These are phyloP conservation scores for Cercospora berteroae DNA, from an alignment of 2,329 filamentous ascomycete genomes.

Conservation along the genomic window DNA sequence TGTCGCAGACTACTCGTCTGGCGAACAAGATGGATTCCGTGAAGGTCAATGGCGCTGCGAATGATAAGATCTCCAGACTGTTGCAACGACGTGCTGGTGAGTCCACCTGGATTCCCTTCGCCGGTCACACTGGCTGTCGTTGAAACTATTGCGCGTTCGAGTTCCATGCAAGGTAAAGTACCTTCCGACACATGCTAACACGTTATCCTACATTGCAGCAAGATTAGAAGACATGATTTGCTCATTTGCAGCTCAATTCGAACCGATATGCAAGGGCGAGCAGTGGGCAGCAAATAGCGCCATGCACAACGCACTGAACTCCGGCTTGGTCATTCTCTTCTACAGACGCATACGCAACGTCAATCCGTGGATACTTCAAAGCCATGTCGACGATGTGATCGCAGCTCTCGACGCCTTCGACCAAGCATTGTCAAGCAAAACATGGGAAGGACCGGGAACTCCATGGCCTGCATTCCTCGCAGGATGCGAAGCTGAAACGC, in stretches of 20 bases:
- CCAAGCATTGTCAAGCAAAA: slow-evolving; percentile 21
- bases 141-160: not conserved
- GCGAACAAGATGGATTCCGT: slow-evolving; percentile 32
- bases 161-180: not conserved
- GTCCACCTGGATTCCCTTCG: not conserved
- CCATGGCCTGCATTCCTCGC: slow-evolving; percentile 45
- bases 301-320: slow-evolving; percentile 43
- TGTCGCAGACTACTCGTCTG: slow-evolving; percentile 46
- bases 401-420: slow-evolving; percentile 37
- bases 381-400: slow-evolving; percentile 41
- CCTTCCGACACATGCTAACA: not conserved
- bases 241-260: slow-evolving; percentile 11
- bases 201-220: not conserved
- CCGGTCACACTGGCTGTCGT: not conserved
- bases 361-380: slow-evolving; percentile 42
- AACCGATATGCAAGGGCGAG: not conserved
- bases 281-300: slow-evolving; percentile 23
- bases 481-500: slow-evolving; percentile 40
- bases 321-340: slow-evolving; percentile 45
- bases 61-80: not conserved
- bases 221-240: slow-evolving; percentile 17
- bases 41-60: slow-evolving; percentile 1
- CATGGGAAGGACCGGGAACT: slow-evolving; percentile 32
- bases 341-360: slow-evolving; percentile 44
- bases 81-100: slow-evolving; percentile 7